These are phyloP conservation scores for Trichopus zeylanicus DNA, from an alignment of 116 monocot species.

Conservation along the genomic window DNA sequence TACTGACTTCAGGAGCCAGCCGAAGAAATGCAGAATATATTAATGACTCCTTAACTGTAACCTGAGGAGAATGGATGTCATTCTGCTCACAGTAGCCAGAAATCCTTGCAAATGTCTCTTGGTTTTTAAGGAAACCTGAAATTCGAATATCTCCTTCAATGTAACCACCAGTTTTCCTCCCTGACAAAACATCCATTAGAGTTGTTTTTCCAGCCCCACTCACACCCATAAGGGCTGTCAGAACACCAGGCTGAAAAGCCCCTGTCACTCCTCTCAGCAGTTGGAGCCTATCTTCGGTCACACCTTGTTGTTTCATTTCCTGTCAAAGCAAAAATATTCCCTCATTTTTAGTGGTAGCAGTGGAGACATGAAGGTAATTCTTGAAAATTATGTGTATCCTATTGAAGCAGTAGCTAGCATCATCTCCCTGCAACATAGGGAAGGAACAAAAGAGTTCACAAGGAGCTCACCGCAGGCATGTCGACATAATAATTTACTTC, in stretches of 20 bases:
- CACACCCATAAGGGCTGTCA: conserved; percentile 58
- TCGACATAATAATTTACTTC: conserved; percentile 58
- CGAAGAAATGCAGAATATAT: conserved; percentile 32
- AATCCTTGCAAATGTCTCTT: conserved; percentile 56
- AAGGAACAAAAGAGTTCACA: background rate
- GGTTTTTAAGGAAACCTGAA: conserved; percentile 48
- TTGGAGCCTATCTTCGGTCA: conserved; percentile 42
- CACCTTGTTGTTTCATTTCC: conserved; percentile 55
- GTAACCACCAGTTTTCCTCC: conserved; percentile 62
- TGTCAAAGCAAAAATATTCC: conserved; percentile 8
- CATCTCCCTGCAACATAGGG: no score
- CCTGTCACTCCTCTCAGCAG: conserved; percentile 43
- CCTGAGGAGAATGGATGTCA: conserved; percentile 58
- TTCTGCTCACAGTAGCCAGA: conserved; percentile 58
- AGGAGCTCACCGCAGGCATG: conserved; percentile 32
- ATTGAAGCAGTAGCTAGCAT: no score
- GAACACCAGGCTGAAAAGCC: conserved; percentile 50
- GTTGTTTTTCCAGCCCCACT: conserved; percentile 79
- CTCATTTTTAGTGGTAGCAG: background rate
- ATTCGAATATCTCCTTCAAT: conserved; percentile 52
- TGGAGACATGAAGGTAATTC: background rate
- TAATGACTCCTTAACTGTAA: conserved; percentile 33
- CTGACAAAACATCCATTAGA: conserved; percentile 70
- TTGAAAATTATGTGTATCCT: no score
- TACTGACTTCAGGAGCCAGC: conserved; percentile 19